Evolutionary conservation across 2,329 filamentous ascomycete genomes (phyloP), one percentile per base, ranked within the genome.

Genomic region (Colletotrichum trifolii): DNA sequence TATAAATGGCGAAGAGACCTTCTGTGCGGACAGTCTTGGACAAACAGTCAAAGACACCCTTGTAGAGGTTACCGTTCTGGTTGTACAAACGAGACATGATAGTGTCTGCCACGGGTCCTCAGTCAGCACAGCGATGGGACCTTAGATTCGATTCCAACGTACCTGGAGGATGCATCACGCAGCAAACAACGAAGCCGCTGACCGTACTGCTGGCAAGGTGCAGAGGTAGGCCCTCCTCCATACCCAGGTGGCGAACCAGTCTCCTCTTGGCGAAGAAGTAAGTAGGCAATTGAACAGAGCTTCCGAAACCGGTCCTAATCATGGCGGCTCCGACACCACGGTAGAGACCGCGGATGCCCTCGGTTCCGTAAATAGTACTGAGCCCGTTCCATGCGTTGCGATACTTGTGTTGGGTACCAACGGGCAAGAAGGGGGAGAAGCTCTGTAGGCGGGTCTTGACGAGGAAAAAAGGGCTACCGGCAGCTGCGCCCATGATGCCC

Each of bases 81-180:
- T 99, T 99, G 84, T 99, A 99, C 84, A 99, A 90, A 68, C 96
- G 91, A 67, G 93, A 96, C 96, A 99, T 99, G 80, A 99, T 92
- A 6, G 96, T 99, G 77, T 99, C 96, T 87, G 67, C 11, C 50
- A 60, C 50, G 40, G 11, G 45, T 10, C 56, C 12, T 66, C 71
- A 55, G 13, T 17, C 36, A 42, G 43, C 47, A 40, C 17, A 15
- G 58, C 36, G 59, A 38, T 33, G 36, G 13, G 33, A 17, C 17
- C 17, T 17, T 17, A 17, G 15, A 35, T 11, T 6, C 9, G 35
- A 38, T 45, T 45, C 10, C 42, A 67, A 76, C 85, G 75, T 79
- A 93, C 91, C 91, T 74, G 96, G 96, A 58, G 96, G 96, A 74
- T 99, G 96, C 96, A 99, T 99, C 69, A 98, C 90, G 71, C 92